Evolutionary conservation across 2,329 filamentous ascomycete genomes (phyloP).

Genomic region (Triangularia setosa): DNA sequence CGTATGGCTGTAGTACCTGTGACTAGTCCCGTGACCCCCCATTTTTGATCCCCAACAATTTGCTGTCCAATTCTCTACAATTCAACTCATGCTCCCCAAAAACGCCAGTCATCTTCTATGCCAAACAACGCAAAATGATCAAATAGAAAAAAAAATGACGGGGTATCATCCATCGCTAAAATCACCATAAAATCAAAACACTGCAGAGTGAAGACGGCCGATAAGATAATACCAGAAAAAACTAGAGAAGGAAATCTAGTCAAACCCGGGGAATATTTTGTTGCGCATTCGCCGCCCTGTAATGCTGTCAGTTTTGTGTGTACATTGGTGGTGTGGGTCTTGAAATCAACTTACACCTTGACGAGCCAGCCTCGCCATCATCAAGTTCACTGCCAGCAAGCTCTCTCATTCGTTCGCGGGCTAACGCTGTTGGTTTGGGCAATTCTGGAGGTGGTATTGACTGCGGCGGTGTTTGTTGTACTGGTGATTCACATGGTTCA

Average conservation of each 20-base stretch:
- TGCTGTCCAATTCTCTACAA: no score
- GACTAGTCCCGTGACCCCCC: background rate
- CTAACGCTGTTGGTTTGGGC: slow-evolving; percentile 7
- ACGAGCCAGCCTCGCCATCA: slow-evolving; percentile 17
- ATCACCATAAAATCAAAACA: background rate
- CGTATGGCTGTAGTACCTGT: background rate
- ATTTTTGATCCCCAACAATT: background rate
- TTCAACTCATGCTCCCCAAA: background rate
- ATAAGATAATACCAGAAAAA: background rate
- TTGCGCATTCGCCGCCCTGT: slow-evolving; percentile 23
- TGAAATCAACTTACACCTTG: slow-evolving; percentile 21
- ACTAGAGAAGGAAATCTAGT: slow-evolving; percentile 1
- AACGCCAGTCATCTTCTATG: background rate
- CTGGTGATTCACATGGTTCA: background rate
- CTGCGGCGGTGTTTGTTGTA: background rate
- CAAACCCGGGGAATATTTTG: slow-evolving; percentile 27
- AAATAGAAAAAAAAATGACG: slow-evolving; percentile 5
- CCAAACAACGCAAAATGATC: background rate
- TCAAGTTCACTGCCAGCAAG: slow-evolving; percentile 27
- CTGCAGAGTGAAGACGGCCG: background rate
- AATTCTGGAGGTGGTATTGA: background rate
- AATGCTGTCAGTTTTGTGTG: slow-evolving; percentile 6
- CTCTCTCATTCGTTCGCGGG: slow-evolving; percentile 30
- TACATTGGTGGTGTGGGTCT: no score
- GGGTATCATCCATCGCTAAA: slow-evolving; percentile 22